Evolutionary conservation across 2,329 filamentous ascomycete genomes (phyloP), one percentile per base, ranked within the genome.

Genomic region (Emergomyces pasteurianus): DNA sequence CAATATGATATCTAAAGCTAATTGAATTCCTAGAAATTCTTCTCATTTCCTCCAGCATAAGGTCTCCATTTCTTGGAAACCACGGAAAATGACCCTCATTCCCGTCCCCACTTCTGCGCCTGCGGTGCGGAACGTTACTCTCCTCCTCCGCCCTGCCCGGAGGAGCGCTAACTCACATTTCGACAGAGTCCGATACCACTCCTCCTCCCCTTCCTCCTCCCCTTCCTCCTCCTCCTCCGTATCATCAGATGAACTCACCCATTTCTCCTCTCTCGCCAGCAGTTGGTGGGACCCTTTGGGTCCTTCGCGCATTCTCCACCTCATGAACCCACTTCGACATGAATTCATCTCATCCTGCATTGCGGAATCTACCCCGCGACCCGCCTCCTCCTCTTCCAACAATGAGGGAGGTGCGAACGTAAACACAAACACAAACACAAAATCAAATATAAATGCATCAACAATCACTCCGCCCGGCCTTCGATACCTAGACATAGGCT

Each of bases 261-360:
- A 99, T 79, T 99, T 99, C 83, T 91, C 91, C 70, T 85, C 86
- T 64, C 89, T 99, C 69, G 94, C 94, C 65, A 89, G 89, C 66
- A 87, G 87, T 69, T 99, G 94, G 94, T 99, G 94, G 94, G 92
- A 97, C 75, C 89, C 92, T 1, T 86, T 96, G 71, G 94, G 94
- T 58, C 87, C 92, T 7, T 96, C 91, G 3, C 86, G 92, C 46
- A 85, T 96, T 62, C 85, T 99, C 1, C 94, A 99, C 75, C 86
- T 96, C 66, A 97, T 99, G 92, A 97, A 99, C 77, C 94, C 94
- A 1, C 84, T 96, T 53, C 91, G 94, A 40, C 92, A 97, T 77
- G 86, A 91, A 75, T 97, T 97, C 76, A 94, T 96, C 73, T 81
- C 81, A 26, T 77, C 79, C 64, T 96, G 92, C 71, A 83, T 87